Percentiles rank a stretch among this genome's conserved stretches.
Evolutionary conservation across 352 stramenopile genomes (phyloP).

Genomic region (Globisporangium echinulatum): DNA sequence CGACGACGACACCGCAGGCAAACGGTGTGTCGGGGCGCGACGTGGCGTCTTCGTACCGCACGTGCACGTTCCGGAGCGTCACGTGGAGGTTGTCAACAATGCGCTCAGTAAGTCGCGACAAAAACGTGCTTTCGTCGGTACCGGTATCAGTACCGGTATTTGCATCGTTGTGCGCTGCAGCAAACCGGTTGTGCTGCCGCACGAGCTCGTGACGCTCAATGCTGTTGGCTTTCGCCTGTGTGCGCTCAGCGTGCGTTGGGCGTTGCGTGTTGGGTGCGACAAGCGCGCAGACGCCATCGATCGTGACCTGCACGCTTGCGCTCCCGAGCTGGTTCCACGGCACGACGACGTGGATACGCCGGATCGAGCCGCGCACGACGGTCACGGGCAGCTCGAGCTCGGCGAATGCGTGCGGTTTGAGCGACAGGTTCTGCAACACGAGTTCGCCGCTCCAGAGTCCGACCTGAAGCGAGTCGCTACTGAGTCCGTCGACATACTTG

Average conservation of each 20-base stretch:
- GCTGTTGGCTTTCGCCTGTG: slow-evolving; percentile 49
- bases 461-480: slow-evolving; percentile 74
- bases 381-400: slow-evolving; percentile 70
- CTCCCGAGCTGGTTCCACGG: slow-evolving; percentile 83
- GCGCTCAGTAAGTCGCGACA: slow-evolving; percentile 62
- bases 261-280: slow-evolving; percentile 57
- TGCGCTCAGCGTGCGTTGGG: slow-evolving; percentile 39
- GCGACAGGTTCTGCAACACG: slow-evolving; percentile 53
- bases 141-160: neutral
- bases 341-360: slow-evolving; percentile 67
- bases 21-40: slow-evolving; percentile 63
- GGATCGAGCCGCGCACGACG: slow-evolving; percentile 50
- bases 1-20: slow-evolving; percentile 62
- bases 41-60: slow-evolving; percentile 69
- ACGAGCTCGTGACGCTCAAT: slow-evolving; percentile 65
- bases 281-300: slow-evolving; percentile 68
- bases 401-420: slow-evolving; percentile 74
- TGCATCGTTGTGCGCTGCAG: slow-evolving; percentile 29
- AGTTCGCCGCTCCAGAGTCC: slow-evolving; percentile 82
- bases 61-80: slow-evolving; percentile 61
- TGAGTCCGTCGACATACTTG: slow-evolving; percentile 77
- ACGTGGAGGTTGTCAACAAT: slow-evolving; percentile 82
- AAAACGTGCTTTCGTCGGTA: slow-evolving; percentile 76
- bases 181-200: slow-evolving; percentile 62
- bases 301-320: slow-evolving; percentile 64